Evolutionary conservation across 2,329 filamentous ascomycete species (phyloP).

Genomic region (Curvularia lunata): DNA sequence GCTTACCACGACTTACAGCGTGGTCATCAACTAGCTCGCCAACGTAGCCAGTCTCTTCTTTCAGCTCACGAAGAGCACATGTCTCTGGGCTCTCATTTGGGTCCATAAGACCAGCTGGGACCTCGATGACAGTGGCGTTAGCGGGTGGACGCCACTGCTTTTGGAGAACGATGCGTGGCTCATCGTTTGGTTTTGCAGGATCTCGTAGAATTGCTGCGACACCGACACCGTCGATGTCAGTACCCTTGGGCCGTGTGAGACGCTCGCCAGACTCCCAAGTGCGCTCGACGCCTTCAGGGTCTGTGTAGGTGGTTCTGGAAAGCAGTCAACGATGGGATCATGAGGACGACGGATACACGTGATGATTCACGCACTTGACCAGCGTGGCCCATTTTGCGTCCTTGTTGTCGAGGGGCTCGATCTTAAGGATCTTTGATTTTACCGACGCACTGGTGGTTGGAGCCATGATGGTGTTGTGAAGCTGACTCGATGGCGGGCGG

Average conservation of each 20-base stretch:
- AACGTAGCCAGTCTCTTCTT: slow-evolving; percentile 69
- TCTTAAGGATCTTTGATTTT: slow-evolving; percentile 45
- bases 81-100: slow-evolving; percentile 63
- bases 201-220: slow-evolving; percentile 70
- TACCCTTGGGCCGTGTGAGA: slow-evolving; percentile 66
- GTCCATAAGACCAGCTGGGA: slow-evolving; percentile 68
- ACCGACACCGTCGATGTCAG: slow-evolving; percentile 73
- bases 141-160: slow-evolving; percentile 67
- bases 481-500: slow-evolving; percentile 3
- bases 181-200: slow-evolving; percentile 35
- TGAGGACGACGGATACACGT: not conserved
- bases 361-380: slow-evolving; percentile 41
- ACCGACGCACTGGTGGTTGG: slow-evolving; percentile 14
- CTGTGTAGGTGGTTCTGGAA: slow-evolving; percentile 61
- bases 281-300: slow-evolving; percentile 64
- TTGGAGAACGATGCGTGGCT: slow-evolving; percentile 48
- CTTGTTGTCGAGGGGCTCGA: slow-evolving; percentile 46
- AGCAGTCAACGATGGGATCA: slow-evolving; percentile 6
- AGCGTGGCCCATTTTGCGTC: slow-evolving; percentile 52
- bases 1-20: not conserved
- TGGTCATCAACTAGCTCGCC: slow-evolving; percentile 51
- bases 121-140: slow-evolving; percentile 66
- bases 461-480: slow-evolving; percentile 19
- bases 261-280: slow-evolving; percentile 77
- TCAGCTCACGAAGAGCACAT: slow-evolving; percentile 66